These are phyloP conservation scores for Proliferodiscus dingleyae DNA, from an alignment of 2,329 filamentous ascomycete species.

Conservation along the genomic window DNA sequence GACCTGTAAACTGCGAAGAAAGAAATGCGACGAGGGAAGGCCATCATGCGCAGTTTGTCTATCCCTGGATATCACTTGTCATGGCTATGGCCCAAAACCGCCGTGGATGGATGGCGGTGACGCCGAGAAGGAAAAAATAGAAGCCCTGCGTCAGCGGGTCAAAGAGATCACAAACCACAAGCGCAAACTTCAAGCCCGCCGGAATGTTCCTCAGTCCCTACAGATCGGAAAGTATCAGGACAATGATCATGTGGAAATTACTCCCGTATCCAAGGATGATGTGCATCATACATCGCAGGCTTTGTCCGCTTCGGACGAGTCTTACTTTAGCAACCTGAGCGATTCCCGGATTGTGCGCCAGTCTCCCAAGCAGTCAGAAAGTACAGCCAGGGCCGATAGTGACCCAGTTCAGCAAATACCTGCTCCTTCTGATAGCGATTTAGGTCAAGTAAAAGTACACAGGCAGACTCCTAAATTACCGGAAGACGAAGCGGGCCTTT, in stretches of 20 bases:
- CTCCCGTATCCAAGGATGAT: too few species aligned
- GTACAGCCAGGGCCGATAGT: too few species aligned
- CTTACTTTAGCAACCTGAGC: too few species aligned
- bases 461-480: neutral
- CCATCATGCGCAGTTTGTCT: conserved; percentile 53
- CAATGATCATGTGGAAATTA: neutral
- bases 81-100: neutral
- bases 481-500: conserved; percentile 28
- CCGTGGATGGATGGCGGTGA: neutral
- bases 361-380: too few species aligned
- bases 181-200: neutral
- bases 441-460: neutral
- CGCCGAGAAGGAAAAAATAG: neutral
- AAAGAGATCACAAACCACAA: neutral
- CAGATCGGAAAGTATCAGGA: neutral
- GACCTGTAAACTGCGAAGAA: conserved; percentile 57
- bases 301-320: too few species aligned
- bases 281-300: too few species aligned
- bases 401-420: too few species aligned
- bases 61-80: neutral
- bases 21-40: conserved; percentile 60
- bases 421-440: too few species aligned
- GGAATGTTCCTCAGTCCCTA: neutral
- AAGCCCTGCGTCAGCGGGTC: neutral
- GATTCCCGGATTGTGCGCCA: too few species aligned